Percentiles rank a stretch among this genome's conserved stretches.
These are phyloP conservation scores for Spergularia bocconei DNA, from an alignment of 148 eudicot species.

Conservation along the genomic window DNA sequence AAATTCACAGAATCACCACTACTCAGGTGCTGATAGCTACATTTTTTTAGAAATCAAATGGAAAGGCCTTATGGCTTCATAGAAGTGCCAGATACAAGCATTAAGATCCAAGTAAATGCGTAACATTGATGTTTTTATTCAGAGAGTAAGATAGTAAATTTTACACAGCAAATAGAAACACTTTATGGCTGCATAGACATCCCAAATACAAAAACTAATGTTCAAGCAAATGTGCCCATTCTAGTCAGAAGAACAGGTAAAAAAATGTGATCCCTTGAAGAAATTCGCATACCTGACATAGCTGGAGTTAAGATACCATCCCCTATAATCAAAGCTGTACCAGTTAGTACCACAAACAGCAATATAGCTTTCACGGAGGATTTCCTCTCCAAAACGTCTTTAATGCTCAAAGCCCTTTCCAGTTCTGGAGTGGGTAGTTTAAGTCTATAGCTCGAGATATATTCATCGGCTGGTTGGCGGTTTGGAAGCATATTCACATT, in stretches of 20 bases:
- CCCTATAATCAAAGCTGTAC: slow-evolving; percentile 92
- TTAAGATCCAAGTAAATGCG: neutral
- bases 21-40: too few species aligned
- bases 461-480: slow-evolving; percentile 84
- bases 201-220: neutral
- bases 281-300: slow-evolving; percentile 68
- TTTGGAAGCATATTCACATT: slow-evolving; percentile 83
- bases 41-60: too few species aligned
- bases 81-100: neutral
- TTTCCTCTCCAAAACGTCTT: slow-evolving; percentile 63
- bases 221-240: neutral
- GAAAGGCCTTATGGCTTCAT: neutral
- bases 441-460: slow-evolving; percentile 86
- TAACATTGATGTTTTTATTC: neutral
- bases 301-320: slow-evolving; percentile 97
- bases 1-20: too few species aligned
- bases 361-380: slow-evolving; percentile 63
- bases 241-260: neutral
- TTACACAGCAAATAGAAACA: neutral
- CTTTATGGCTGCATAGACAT: neutral
- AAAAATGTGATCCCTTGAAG: neutral
- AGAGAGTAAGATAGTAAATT: too few species aligned
- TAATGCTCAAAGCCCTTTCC: slow-evolving; percentile 82
- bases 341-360: slow-evolving; percentile 76
- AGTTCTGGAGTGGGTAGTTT: slow-evolving; percentile 95